Evolutionary conservation across 2,329 filamentous ascomycete genomes (phyloP).

Genomic region (Apiospora kogelbergensis): DNA sequence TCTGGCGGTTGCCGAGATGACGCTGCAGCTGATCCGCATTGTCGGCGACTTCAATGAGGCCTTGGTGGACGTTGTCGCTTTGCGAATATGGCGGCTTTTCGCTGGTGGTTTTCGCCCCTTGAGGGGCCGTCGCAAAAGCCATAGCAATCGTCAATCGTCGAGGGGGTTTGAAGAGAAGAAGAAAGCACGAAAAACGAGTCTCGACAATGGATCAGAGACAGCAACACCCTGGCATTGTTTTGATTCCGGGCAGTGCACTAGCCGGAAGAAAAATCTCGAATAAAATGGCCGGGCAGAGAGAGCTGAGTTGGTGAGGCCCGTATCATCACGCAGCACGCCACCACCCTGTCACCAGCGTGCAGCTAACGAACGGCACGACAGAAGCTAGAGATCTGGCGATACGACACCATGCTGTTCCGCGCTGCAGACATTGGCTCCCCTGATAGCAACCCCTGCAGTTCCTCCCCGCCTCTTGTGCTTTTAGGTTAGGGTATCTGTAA

Average conservation of each 20-base stretch:
- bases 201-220: background rate
- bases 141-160: background rate
- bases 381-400: background rate
- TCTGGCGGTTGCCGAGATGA: conserved; percentile 30
- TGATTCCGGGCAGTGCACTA: background rate
- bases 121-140: background rate
- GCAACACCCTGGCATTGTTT: background rate
- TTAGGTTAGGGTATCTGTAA: background rate
- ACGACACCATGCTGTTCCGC: background rate
- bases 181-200: background rate
- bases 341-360: background rate
- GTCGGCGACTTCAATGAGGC: conserved; percentile 6
- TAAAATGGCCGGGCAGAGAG: background rate
- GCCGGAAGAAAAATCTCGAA: background rate
- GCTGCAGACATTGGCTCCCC: background rate
- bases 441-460: background rate
- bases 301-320: background rate
- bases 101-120: background rate
- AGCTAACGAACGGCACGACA: background rate
- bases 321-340: background rate
- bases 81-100: background rate
- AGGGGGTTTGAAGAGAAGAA: background rate
- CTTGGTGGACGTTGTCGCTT: conserved; percentile 4
- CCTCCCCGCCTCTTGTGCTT: background rate
- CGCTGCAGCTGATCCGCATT: conserved; percentile 14